Evolutionary conservation across 2,329 filamentous ascomycete genomes (phyloP).

Genomic region (Aspergillus udagawae): DNA sequence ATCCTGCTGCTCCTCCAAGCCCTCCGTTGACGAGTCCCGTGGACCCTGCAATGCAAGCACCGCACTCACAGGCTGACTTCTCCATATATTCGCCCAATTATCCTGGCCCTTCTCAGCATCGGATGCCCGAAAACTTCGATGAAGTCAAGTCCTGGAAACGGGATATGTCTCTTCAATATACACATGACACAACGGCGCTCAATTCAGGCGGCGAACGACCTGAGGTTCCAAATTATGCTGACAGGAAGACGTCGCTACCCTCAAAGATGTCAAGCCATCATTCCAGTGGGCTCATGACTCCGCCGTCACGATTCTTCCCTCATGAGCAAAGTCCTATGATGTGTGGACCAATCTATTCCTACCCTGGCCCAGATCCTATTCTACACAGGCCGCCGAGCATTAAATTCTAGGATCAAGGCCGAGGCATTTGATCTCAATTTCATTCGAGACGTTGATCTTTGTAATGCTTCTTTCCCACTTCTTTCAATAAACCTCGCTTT

Average conservation of each 20-base stretch:
- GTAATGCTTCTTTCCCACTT: conserved; percentile 7
- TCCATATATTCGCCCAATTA: conserved; percentile 19
- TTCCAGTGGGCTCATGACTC: conserved; percentile 14
- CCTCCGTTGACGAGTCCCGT: conserved; percentile 20
- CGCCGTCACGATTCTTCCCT: conserved; percentile 20
- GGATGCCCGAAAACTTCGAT: conserved; percentile 14
- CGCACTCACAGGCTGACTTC: conserved; percentile 18
- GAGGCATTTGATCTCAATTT: background rate
- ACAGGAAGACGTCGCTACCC: conserved; percentile 16
- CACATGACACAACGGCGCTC: conserved; percentile 10
- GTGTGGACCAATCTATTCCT: conserved; percentile 27
- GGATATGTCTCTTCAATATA: conserved; percentile 25
- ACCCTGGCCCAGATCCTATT: conserved; percentile 21
- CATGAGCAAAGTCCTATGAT: conserved; percentile 22
- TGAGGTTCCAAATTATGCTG: conserved; percentile 12
- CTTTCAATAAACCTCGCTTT: background rate
- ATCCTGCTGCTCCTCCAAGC: conserved; percentile 21
- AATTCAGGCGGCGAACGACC: conserved; percentile 17
- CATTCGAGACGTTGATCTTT: background rate
- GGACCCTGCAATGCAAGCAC: conserved; percentile 21
- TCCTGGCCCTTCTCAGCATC: conserved; percentile 12
- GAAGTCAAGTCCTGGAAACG: conserved; percentile 28
- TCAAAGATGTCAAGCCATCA: conserved; percentile 13
- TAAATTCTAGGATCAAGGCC: conserved; percentile 15
- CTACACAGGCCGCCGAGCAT: conserved; percentile 19